Evolutionary conservation across 2,329 filamentous ascomycete genomes (phyloP), one percentile per base, ranked within the genome.

Genomic region (Cladosporium sp.): DNA sequence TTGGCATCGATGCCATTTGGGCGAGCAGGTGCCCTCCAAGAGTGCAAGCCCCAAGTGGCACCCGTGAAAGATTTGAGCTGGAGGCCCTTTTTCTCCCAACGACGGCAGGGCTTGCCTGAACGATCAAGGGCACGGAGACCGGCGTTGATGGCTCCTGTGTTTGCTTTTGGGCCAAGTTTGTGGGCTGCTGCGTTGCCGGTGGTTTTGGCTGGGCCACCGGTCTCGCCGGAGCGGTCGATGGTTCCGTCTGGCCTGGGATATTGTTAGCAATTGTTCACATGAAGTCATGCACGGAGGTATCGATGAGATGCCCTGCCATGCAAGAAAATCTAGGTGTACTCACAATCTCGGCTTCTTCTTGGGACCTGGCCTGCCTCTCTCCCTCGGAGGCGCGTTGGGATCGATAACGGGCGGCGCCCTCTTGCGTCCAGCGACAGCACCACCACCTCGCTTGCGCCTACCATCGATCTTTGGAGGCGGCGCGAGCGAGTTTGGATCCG

Each of bases 311-410:
- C 27, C 7, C 27, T 32, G 11, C n/a, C 11, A 13, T 35, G 32
- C 32, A 35, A 35, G 32, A 4, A 15, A 35, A 7, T 25, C 15
- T 18, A 27, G 15, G 22, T 49, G 22, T 49, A 85, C 90, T 73
- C 85, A 96, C 92, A 95, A 72, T 77, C 86, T 84, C 57, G 87
- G 84, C 75, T 94, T 95, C 82, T 96, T 95, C 80, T 96, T 97
- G 0, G 92, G 92, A 6, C 92, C 92, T 6, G 93, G 92, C 74
- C 95, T 94, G 65, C 86, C 86, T 66, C 61, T 49, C 51, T 66
- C 63, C 22, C 58, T 55, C 48, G 58, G 58, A 7, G 61, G 60
- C 12, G 58, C 60, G 45, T 62, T 61, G 15, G 62, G 62, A 56
- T 91, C 87, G 62, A 72, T 65, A 32, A 60, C 60, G 4, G 65